Evolutionary conservation across 1,284 basidiomycete genomes (phyloP).

Genomic region (Sporisorium sorghi): DNA sequence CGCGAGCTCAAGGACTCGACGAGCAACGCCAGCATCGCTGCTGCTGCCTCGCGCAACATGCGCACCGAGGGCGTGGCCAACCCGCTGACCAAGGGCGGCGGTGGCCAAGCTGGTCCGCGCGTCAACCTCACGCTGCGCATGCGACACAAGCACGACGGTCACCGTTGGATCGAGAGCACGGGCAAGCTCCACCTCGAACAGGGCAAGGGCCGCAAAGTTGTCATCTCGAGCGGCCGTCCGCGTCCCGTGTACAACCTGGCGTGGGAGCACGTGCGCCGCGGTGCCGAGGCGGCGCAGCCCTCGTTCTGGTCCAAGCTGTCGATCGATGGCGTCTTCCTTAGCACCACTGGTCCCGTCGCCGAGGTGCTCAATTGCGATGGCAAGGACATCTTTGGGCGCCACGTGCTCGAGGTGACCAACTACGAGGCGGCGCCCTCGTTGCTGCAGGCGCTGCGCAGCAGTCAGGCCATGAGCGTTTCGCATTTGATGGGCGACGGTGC

Average conservation of each 20-base stretch:
- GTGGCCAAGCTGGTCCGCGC: constrained; percentile 63
- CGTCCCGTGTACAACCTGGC: constrained; percentile 62
- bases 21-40: constrained; percentile 68
- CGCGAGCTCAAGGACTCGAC: constrained; percentile 87
- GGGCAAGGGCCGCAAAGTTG: constrained; percentile 66
- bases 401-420: constrained; percentile 55
- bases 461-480: constrained; percentile 49
- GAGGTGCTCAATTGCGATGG: constrained; percentile 52
- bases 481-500: constrained; percentile 56
- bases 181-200: constrained; percentile 66
- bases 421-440: constrained; percentile 56
- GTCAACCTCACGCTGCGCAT: constrained; percentile 65
- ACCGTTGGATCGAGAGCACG: constrained; percentile 63
- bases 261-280: constrained; percentile 56
- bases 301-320: constrained; percentile 64
- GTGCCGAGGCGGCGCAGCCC: constrained; percentile 41
- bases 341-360: constrained; percentile 43
- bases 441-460: constrained; percentile 51
- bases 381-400: constrained; percentile 52
- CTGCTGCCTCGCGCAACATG: constrained; percentile 58
- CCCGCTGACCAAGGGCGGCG: constrained; percentile 62
- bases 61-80: constrained; percentile 57
- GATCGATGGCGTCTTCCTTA: constrained; percentile 59
- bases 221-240: constrained; percentile 60
- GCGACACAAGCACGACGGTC: constrained; percentile 59